Conservation (phyloP, 805 yeast genomes). For the Saccharomycopsis sp. region DNA sequence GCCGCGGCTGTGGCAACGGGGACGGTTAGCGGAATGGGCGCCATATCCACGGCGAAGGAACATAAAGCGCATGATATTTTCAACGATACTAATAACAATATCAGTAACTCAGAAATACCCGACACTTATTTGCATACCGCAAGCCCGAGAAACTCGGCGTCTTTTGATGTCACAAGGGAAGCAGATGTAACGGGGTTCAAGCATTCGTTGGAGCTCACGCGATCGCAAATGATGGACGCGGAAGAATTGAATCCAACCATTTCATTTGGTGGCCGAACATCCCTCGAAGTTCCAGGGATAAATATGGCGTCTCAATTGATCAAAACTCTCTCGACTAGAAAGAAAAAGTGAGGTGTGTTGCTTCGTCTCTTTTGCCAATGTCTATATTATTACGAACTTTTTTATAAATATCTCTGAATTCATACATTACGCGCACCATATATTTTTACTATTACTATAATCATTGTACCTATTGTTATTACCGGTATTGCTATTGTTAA, state of each 20-base stretch:
- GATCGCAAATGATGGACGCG: slow-evolving; percentile 16
- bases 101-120: background rate
- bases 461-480: too few species aligned
- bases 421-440: background rate
- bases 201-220: slow-evolving; percentile 16
- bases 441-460: too few species aligned
- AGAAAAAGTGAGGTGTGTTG: background rate
- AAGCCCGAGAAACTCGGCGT: background rate
- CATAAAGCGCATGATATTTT: background rate
- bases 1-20: background rate
- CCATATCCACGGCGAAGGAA: background rate
- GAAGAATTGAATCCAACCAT: slow-evolving; percentile 15
- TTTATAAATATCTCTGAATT: background rate
- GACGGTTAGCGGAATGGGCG: background rate
- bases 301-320: slow-evolving; percentile 17
- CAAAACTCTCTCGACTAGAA: background rate
- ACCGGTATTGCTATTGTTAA: too few species aligned
- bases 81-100: background rate
- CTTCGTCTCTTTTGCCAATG: background rate
- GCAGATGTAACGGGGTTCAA: background rate
- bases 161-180: background rate
- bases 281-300: slow-evolving; percentile 20
- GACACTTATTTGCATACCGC: background rate
- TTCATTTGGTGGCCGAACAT: slow-evolving; percentile 17
- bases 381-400: background rate